Conservation (phyloP, 192 early-diverging fungal species). For the Diversispora epigaea region DNA sequence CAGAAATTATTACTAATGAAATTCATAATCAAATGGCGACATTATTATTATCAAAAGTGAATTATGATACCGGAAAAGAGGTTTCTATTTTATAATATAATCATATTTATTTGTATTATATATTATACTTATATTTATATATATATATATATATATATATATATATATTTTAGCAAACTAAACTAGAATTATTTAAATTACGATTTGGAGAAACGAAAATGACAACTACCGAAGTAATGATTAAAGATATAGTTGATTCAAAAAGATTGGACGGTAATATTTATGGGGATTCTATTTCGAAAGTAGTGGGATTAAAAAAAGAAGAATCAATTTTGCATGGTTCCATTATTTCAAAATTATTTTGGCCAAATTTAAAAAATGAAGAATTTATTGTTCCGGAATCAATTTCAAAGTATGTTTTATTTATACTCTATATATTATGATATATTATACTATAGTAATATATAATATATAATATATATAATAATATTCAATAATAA, state of each 20-base stretch:
- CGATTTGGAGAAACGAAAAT: conserved; percentile 65
- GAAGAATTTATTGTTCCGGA: conserved; percentile 46
- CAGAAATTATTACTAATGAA: conserved; percentile 68
- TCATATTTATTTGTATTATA: background rate
- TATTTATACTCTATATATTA: background rate
- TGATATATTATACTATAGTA: background rate
- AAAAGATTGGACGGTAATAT: conserved; percentile 51
- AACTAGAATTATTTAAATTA: conserved; percentile 74
- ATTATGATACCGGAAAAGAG: conserved; percentile 60
- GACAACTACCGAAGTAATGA: conserved; percentile 75
- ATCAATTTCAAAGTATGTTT: conserved; percentile 38
- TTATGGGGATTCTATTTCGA: background rate
- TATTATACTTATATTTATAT: background rate
- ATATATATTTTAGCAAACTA: conserved; percentile 44
- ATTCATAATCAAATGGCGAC: conserved; percentile 62
- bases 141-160: background rate
- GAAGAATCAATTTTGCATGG: conserved; percentile 36
- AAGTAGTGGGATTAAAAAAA: background rate
- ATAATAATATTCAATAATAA: too few species aligned
- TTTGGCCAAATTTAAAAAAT: conserved; percentile 55
- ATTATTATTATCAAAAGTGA: conserved; percentile 46
- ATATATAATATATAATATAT: background rate
- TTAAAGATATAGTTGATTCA: conserved; percentile 76
- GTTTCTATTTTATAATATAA: conserved; percentile 29
- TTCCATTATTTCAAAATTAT: conserved; percentile 60